Percentiles rank a stretch among this genome's conserved stretches.
Evolutionary conservation across 1,284 basidiomycete genomes (phyloP).

Genomic region (Tetrapyrgos nigripes): DNA sequence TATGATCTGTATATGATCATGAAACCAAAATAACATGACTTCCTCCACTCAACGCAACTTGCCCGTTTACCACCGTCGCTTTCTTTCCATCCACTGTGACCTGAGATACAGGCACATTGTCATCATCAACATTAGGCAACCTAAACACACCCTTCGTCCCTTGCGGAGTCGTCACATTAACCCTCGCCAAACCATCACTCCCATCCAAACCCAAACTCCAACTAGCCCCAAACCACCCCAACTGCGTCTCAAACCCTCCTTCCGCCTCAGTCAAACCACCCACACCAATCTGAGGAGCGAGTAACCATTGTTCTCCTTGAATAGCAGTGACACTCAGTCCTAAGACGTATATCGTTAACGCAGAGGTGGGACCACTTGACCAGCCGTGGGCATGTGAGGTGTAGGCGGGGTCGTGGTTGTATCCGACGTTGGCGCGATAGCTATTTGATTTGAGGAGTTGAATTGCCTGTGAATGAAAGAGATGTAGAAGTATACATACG

Average conservation of each 20-base stretch:
- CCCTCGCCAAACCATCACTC: neutral
- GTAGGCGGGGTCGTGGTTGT: conserved; percentile 54
- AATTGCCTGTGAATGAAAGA: neutral
- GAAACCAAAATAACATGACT: neutral
- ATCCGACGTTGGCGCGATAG: conserved; percentile 49
- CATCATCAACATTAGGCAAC: conserved; percentile 7
- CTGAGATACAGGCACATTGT: conserved; percentile 2
- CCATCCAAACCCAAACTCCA: conserved; percentile 44
- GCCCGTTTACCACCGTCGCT: neutral
- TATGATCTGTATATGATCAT: neutral
- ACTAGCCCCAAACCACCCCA: conserved; percentile 49
- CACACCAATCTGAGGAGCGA: conserved; percentile 43
- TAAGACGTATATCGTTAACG: conserved; percentile 33
- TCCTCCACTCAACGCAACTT: conserved; percentile 5
- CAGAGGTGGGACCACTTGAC: conserved; percentile 33
- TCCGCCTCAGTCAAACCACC: conserved; percentile 39
- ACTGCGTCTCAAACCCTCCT: conserved; percentile 50
- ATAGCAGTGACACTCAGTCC: conserved; percentile 29
- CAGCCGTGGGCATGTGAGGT: conserved; percentile 31
- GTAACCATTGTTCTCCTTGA: conserved; percentile 38
- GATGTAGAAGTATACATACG: conserved; percentile 34
- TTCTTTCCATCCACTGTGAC: conserved; percentile 4
- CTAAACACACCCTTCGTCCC: conserved; percentile 19
- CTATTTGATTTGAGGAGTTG: conserved; percentile 24
- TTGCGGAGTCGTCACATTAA: conserved; percentile 18